Base-by-base conservation (phyloP, 345 rosid species). In the Draba incana region DNA sequence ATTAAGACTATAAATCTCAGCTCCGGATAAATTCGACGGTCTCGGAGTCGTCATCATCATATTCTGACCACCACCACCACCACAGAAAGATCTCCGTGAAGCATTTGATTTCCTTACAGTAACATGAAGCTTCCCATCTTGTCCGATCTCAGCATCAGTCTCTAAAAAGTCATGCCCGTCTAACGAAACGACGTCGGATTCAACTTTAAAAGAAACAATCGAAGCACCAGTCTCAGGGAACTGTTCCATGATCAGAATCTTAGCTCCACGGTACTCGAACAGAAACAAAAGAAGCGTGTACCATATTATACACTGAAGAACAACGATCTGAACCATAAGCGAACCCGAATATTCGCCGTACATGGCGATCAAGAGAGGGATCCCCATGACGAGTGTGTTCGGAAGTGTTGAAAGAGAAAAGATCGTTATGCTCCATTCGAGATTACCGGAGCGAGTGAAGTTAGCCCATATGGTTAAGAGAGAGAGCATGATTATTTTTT, bases 321-420 rank as follows among this genome's bases (percentile, higher is more conserved):
- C 98, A 10, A 93, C 97, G 31, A 90, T 80, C 48, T 93, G 97
- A n/a, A 92, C 96, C 98, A 92, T 90, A 5, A 92, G 84, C 2
- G 81, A 86, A 11, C 96, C 90, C 0, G 96, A 80, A 27, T 71
- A 81, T 1, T 68, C 61, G 13, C 89, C 94, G 71, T 93, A 93
- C 98, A 93, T 93, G 56, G 97, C 98, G 77, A 79, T 85, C 4
- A 93, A 83, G 10, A 93, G 70, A 23, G 98, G 98, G 57, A 93
- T 93, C 1, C 98, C 98, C 97, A 90, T 93, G 23, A 93, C 96
- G 7, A 93, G 88, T 16, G 97, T 93, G 78, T 93, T 90, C 1
- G 98, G 98, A 0, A 93, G 81, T 9, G 98, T 85, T 1, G 98
- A 93, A 7, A 93, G 81, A 0, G 98, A 93, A 66, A 93, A 93